Evolutionary conservation across 176 grass and related monocot species (phyloP), one percentile per base, ranked within the genome.

Genomic region (Paspalum vaginatum): DNA sequence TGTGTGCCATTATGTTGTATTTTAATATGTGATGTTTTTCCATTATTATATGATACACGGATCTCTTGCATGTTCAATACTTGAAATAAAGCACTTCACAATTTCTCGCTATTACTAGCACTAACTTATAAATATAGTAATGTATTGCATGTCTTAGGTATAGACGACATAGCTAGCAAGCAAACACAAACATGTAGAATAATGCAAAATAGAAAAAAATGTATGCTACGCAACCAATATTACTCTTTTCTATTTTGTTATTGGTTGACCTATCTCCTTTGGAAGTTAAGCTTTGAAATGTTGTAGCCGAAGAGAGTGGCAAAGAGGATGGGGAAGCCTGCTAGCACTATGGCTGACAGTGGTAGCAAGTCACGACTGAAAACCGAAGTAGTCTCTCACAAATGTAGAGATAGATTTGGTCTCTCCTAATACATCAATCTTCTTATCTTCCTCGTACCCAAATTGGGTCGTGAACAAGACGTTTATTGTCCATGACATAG

Each of bases 231-330:
- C 6, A 8, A 40, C 4, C 9, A 9, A 11, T 11, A 59, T 0
- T n/a, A 24, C 0, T 68, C n/a, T 14, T 74, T 8, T 38, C 2
- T 14, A 59, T 13, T 40, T 7, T 6, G 15, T 60, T 72, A 49
- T 69, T 7, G 52, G 20, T 13, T 17, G 27, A 13, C 60, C 79
- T 79, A 92, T 70, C 89, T 72, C 63, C 81, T 92, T 52, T 95
- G 93, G 68, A 95, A 95, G 60, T 92, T 92, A 44, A 92, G 65
- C 47, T 89, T 92, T 37, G 81, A 79, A 54, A 88, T 85, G 60
- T 37, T 85, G 65, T 87, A 87, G 47, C 84, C 84, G 22, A 95
- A 95, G 39, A 90, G 49, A 48, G 51, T 11, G 40, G 93, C 89
- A 52, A 89, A 89, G 17, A 84, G 13, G 58, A 87, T 15, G 22